Conservation (phyloP, 148 eudicot genomes). For the Rhododendron williamsianum region DNA sequence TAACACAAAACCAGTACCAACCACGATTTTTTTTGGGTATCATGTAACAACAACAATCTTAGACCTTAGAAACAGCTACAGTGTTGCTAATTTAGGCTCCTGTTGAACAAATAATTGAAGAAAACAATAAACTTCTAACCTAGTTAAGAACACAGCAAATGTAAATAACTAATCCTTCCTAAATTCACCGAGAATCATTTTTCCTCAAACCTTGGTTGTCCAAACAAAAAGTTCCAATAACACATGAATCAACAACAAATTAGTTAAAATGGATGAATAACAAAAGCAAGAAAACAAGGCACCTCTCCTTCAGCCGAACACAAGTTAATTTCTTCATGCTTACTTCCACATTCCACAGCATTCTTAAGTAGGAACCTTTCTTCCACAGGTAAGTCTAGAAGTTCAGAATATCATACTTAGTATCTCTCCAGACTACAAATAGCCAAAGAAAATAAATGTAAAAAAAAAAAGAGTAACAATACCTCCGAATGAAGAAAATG, state of each 20-base stretch:
- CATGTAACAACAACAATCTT: background rate
- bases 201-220: background rate
- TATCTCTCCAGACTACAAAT: background rate
- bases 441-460: background rate
- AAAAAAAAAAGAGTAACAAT: background rate
- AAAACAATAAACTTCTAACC: background rate
- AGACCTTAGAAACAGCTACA: background rate
- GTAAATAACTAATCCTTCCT: background rate
- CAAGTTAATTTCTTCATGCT: background rate
- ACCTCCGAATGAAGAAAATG: background rate
- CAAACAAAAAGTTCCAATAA: no score
- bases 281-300: background rate
- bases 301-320: background rate
- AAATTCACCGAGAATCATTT: background rate
- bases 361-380: background rate
- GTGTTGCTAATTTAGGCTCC: background rate
- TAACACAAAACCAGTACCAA: background rate
- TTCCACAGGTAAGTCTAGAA: background rate
- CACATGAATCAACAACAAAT: background rate
- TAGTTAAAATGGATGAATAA: background rate
- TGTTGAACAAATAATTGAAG: background rate
- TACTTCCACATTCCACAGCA: background rate
- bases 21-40: background rate
- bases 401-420: background rate
- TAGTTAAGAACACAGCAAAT: background rate